Evolutionary conservation across 2,329 filamentous ascomycete genomes (phyloP), one percentile per base, ranked within the genome.

Genomic region (Colletotrichum sp.): DNA sequence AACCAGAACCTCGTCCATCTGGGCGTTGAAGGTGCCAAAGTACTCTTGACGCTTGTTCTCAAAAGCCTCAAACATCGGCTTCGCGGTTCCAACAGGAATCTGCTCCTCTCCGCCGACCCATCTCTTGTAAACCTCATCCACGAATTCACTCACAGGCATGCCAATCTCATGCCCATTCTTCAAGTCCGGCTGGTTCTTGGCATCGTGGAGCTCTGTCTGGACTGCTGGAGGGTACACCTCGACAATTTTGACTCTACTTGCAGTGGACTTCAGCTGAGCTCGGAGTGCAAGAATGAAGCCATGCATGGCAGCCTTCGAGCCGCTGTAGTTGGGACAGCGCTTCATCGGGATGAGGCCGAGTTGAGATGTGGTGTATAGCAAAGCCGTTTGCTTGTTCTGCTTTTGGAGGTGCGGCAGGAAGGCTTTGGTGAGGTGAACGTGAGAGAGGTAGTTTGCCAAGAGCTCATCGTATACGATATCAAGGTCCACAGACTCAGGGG

Each of bases 91-190:
- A 7, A 62, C 70, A 4, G 70, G 52, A 16, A 52, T 57, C 2
- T 89, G 83, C 59, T 88, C 85, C n/a, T 87, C 83, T 6, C 86
- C 86, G 3, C 78, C 77, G 5, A 79, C 75, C 61, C 91, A 78
- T 3, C 83, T 86, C 7, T 81, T 78, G 83, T 86, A 90, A 8
- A 87, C 86, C 77, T 86, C 85, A 1, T 89, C 83, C 2, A 82
- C 83, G 76, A 88, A 91, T 29, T 85, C 80, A 1, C 19, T 81
- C 36, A 86, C 79, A 2, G 84, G 81, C 77, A 86, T 85, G 0
- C 85, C 85, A 39, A 86, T 73, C 29, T 39, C 29, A 30, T 69
- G 64, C 11, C 57, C 55, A n/a, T 69, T 73, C 30, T 73, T 69
- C 65, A 73, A 69, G 19, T 63, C 55, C 3, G 57, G 65, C 25